phyloP scores from a whole-genome alignment of 2,329 filamentous ascomycete species.

The Cyclaneusma minus region DNA sequence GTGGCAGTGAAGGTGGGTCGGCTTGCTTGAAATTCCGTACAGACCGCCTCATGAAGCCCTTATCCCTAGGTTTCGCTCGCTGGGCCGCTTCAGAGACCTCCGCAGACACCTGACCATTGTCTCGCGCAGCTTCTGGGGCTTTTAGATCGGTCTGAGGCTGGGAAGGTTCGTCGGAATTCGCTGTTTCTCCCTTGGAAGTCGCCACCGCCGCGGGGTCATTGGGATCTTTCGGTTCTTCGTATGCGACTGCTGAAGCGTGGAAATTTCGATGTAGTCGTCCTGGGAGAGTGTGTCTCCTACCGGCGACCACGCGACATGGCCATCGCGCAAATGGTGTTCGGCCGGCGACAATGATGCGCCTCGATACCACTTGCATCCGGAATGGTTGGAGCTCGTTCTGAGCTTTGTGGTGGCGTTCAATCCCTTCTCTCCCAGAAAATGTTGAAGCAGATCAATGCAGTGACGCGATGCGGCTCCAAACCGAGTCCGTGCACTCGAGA shows the following conservation, averaged over 20 bases:
- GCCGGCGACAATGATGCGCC: slow-evolving; percentile 14
- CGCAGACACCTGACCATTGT: slow-evolving; percentile 1
- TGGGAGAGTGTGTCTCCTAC: slow-evolving; percentile 12
- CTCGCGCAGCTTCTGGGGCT: slow-evolving; percentile 1
- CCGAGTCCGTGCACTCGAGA: too few species aligned
- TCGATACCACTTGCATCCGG: slow-evolving; percentile 18
- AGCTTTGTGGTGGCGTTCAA: too few species aligned
- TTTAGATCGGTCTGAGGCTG: neutral
- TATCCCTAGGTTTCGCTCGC: too few species aligned
- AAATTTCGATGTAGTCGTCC: slow-evolving; percentile 10
- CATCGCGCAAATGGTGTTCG: slow-evolving; percentile 11
- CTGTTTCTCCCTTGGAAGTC: slow-evolving; percentile 4
- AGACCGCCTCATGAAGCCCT: too few species aligned
- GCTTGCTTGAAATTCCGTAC: too few species aligned
- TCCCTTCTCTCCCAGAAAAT: too few species aligned
- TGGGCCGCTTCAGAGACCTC: slow-evolving; percentile 9
- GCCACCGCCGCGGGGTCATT: slow-evolving; percentile 5
- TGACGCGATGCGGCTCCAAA: too few species aligned
- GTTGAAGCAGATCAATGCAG: too few species aligned
- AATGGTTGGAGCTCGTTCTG: slow-evolving; percentile 6
- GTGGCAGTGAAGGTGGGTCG: too few species aligned
- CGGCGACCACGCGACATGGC: slow-evolving; percentile 16
- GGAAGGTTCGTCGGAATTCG: slow-evolving; percentile 3
- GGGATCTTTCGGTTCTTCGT: slow-evolving; percentile 11
- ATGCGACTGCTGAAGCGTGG: slow-evolving; percentile 13